These are phyloP conservation scores for Orbilia blumenaviensis DNA, from an alignment of 2,329 filamentous ascomycete species.

Conservation along the genomic window DNA sequence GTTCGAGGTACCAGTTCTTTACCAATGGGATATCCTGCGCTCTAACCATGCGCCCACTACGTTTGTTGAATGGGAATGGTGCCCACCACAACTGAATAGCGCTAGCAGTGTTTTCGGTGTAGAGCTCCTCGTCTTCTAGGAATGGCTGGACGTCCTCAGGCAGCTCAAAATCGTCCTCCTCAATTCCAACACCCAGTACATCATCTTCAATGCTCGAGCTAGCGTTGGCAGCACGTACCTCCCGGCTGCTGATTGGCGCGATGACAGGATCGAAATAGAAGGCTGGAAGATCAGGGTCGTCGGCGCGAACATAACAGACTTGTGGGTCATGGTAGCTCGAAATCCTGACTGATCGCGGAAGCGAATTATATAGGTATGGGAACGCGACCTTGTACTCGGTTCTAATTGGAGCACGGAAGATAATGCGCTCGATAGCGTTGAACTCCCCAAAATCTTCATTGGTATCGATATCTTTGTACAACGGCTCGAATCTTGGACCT, in stretches of 20 bases:
- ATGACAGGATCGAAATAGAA: conserved; percentile 99
- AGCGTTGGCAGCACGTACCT: conserved; percentile 93
- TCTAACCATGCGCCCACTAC: conserved; percentile 94
- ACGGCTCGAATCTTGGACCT: conserved; percentile 91
- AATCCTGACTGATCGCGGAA: conserved; percentile 91
- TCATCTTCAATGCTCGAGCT: conserved; percentile 91
- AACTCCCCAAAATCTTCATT: conserved; percentile 99
- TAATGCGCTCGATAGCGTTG: conserved; percentile 98
- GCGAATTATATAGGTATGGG: conserved; percentile 93
- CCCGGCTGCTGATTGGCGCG: conserved; percentile 94
- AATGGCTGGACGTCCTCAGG: conserved; percentile 85
- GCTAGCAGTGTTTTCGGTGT: conserved; percentile 85
- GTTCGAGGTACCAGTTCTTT: conserved; percentile 98
- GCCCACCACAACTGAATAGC: conserved; percentile 98
- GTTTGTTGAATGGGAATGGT: conserved; percentile 91
- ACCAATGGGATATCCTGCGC: conserved; percentile 96
- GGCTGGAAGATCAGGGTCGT: conserved; percentile 87
- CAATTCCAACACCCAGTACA: conserved; percentile 82
- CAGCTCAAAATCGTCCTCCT: conserved; percentile 86
- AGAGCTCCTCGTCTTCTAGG: conserved; percentile 85
- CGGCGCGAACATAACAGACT: conserved; percentile 85
- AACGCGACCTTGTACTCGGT: conserved; percentile 96
- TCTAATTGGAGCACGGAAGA: conserved; percentile 92
- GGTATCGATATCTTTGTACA: conserved; percentile 98
- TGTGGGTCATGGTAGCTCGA: conserved; percentile 95